Base-by-base conservation (phyloP, 371 early-diverging fungal species). In the Saksenaea oblongispora region DNA sequence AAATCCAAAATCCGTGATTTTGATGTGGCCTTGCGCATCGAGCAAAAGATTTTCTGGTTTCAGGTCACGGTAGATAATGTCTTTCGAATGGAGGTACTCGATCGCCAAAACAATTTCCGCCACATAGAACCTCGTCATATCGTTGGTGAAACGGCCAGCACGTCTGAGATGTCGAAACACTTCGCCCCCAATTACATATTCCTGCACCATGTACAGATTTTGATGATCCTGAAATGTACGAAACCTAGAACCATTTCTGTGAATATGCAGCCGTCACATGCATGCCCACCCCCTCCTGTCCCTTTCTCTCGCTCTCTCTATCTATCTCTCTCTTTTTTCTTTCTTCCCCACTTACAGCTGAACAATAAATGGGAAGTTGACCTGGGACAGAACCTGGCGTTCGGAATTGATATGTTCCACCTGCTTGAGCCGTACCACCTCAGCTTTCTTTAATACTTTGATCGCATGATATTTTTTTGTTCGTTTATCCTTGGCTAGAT, bases 1-100 rank as follows among this genome's bases (percentile, higher is more conserved):
- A 87, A 99, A 99, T 2, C 99, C 99, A 86, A 99, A 99, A 80
- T 99, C 99, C 2, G 99, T 95, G 54, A 99, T 93, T 78, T 98
- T 97, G 63, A 99, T 89, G 74, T 99, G 96, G 2, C 99, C 99
- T 54, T 83, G 69, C 10, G 85, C 76, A 66, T 96, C 97, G 56
- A 99, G 77, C 37, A 99, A 78, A 42, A 95, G 74, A 71, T 97
- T 96, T 66, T 98, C 97, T 15, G 98, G 98, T 72, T 97, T 96
- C 44, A 98, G 73, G 76, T 98, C 98, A 31, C 98, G 88, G 81
- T 98, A 98, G 62, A 98, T 92, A 54, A 97, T 94, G 69, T 95
- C 91, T 64, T 91, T 84, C 44, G 82, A 80, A 82, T 99, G 99
- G 37, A 99, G 79, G 74, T 97, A 97, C 70, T 95, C 93, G 31